Base-by-base conservation (phyloP, 2,329 filamentous ascomycete genomes). In the Cordyceps cicadae region DNA sequence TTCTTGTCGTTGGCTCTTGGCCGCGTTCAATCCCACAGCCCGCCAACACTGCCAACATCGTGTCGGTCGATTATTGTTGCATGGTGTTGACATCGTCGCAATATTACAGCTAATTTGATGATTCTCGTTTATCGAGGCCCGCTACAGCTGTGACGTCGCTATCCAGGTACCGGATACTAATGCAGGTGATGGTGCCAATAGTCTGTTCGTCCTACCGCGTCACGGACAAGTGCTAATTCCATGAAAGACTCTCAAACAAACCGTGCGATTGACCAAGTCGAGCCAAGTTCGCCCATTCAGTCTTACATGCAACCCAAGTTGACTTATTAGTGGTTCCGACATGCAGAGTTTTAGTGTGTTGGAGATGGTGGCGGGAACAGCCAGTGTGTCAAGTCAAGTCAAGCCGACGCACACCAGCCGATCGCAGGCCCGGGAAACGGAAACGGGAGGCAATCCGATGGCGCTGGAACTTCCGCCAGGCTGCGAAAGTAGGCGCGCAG, bases 121-220 rank as follows among this genome's bases (percentile, higher is more conserved):
- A n/a, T 29, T 6, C 17, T 52, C 9, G 37, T 29, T 29, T 29
- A 32, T 58, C 46, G n/a, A 34, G 48, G 48, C n/a, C 48, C 37
- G 56, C 56, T 15, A 14, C 32, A 45, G 19, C 34, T 46, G 37
- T 24, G 8, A 59, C 56, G 8, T 21, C 26, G 48, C 24, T 39
- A 45, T 43, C 34, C 45, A 59, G 32, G n/a, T 26, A 50, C 61
- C 46, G 32, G 3, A 7, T 37, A 37, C 53, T 61, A 63, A 63
- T 58, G 58, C 61, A 54, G 58, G 48, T 61, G 61, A 58, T 58
- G 48, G 41, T n/a, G 61, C 52, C 58, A 61, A 59, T 41, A 59
- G 56, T 52, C 46, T 45, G 14, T 17, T 32, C 48, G 46, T 46
- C 29, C 3, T 29, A 7, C 24, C n/a, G n/a, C n/a, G n/a, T n/a